These are phyloP conservation scores for Talaromyces verruculosus DNA, from an alignment of 2,329 filamentous ascomycete species.

Conservation along the genomic window DNA sequence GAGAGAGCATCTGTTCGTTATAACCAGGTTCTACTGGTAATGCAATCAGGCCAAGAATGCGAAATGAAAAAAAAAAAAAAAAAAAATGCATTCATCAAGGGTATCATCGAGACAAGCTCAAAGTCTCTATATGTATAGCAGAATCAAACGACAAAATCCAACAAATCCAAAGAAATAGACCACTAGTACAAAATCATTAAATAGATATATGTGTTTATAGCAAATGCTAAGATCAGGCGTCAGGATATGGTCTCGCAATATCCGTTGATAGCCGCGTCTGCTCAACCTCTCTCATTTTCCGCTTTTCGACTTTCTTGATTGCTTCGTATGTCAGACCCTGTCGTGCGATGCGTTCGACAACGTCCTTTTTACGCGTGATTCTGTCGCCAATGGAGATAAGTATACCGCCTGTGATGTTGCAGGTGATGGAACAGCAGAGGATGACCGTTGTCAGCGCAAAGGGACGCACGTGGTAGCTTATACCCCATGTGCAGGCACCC, in stretches of 20 bases:
- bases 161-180: neutral
- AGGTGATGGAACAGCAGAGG: conserved; percentile 73
- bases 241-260: neutral
- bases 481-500: conserved; percentile 75
- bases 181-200: neutral
- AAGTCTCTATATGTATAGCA: neutral
- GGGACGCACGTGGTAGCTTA: conserved; percentile 67
- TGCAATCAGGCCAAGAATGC: neutral
- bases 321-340: conserved; percentile 71
- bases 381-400: conserved; percentile 75
- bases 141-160: neutral
- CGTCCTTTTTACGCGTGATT: conserved; percentile 79
- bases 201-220: neutral
- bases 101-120: neutral
- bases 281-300: conserved; percentile 40
- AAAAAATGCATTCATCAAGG: neutral
- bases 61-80: neutral
- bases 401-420: conserved; percentile 74
- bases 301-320: conserved; percentile 57
- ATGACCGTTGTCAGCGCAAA: conserved; percentile 77
- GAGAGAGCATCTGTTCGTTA: neutral
- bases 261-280: neutral
- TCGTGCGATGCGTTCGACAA: conserved; percentile 71
- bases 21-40: neutral
- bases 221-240: neutral